Conservation (phyloP, 164 flowering plant species). For the grape (Vitis vinifera) region ASM3070453v1 NC_081806.1:546501-547000, state of each 20-base stretch:
- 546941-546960: too few relatives aligned
- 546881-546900: too few relatives aligned
- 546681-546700: neutral
- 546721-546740: neutral
- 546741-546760: neutral
- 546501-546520: constrained; percentile 28
- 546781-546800: too few relatives aligned
- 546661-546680: neutral
- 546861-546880: too few relatives aligned
- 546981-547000: too few relatives aligned
- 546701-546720: neutral
- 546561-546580: constrained; percentile 41
- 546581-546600: neutral
- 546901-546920: too few relatives aligned
- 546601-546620: neutral
- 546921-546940: too few relatives aligned
- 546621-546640: neutral
- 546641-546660: neutral
- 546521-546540: constrained; percentile 46
- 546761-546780: neutral
- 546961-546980: too few relatives aligned
- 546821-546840: too few relatives aligned
- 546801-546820: too few relatives aligned
- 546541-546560: constrained; percentile 69
- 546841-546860: too few relatives aligned